Base-by-base conservation (phyloP, 768 basidiomycete genomes). In the Favolaschia claudopus region DNA sequence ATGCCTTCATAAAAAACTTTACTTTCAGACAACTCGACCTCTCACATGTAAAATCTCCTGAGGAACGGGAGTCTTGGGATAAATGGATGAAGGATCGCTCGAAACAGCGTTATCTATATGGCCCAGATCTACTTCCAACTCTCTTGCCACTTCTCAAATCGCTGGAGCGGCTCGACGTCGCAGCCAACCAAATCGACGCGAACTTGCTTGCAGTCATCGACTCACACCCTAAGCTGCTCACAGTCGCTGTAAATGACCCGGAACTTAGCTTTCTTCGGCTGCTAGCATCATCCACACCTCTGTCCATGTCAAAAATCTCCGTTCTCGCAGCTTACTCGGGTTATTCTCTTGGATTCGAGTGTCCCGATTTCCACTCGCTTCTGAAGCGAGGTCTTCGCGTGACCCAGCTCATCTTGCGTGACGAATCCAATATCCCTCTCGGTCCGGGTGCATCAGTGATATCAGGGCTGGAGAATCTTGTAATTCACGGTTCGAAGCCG, bases 1-100 rank as follows among this genome's bases (percentile, higher is more conserved):
- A n/a, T n/a, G n/a, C n/a, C n/a, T n/a, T n/a, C n/a, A n/a, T n/a
- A n/a, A n/a, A n/a, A n/a, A n/a, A n/a, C n/a, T n/a, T n/a, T n/a
- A n/a, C n/a, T 44, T 36, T 17, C n/a, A 51, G 48, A 45, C 32
- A 27, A 38, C 48, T 58, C 12, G 39, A 58, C 39, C 49, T 58
- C 7, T 19, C 34, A 15, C 8, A 45, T 31, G 36, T 51, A 4
- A 12, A 45, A 15, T 45, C 34, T n/a, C n/a, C n/a, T n/a, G n/a
- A n/a, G n/a, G n/a, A n/a, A n/a, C n/a, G n/a, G n/a, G n/a, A n/a
- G n/a, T n/a, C n/a, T n/a, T n/a, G n/a, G n/a, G n/a, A n/a, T n/a
- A n/a, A n/a, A n/a, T n/a, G n/a, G n/a, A n/a, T n/a, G n/a, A n/a
- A n/a, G n/a, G n/a, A n/a, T n/a, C n/a, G n/a, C n/a, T n/a, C n/a